phyloP scores from a whole-genome alignment of 2,329 filamentous ascomycete species.

The Colletotrichum plurivorum region DNA sequence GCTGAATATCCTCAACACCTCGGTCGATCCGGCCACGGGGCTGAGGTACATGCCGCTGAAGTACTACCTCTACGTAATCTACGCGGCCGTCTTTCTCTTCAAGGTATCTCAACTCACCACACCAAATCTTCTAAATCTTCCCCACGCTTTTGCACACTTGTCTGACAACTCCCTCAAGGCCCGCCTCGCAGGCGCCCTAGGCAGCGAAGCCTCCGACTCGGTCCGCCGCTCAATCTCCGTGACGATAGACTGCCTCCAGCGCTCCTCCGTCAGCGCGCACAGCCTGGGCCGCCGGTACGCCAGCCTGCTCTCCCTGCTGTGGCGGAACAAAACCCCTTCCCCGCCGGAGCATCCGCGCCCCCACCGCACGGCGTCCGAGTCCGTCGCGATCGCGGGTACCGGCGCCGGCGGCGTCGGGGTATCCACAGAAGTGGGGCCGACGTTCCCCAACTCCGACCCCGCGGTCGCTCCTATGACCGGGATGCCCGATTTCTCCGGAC shows the following conservation, averaged over 20 bases:
- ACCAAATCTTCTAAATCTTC: neutral
- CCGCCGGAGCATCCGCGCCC: constrained; percentile 33
- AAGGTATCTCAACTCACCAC: constrained; percentile 58
- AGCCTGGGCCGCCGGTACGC: constrained; percentile 74
- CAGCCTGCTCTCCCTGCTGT: constrained; percentile 71
- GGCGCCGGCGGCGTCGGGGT: neutral
- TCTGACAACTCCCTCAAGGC: constrained; percentile 52
- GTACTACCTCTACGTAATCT: constrained; percentile 74
- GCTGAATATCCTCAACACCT: constrained; percentile 71
- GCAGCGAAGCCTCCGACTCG: constrained; percentile 65
- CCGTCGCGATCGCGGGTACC: neutral
- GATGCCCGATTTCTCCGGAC: neutral
- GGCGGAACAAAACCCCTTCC: constrained; percentile 58
- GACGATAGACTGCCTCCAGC: constrained; percentile 72
- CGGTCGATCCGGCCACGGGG: constrained; percentile 70
- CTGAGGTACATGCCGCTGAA: constrained; percentile 75
- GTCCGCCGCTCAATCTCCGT: constrained; percentile 71
- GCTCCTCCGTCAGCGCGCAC: constrained; percentile 69
- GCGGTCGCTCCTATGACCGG: constrained; percentile 1
- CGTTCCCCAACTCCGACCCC: neutral
- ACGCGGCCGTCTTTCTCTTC: constrained; percentile 76
- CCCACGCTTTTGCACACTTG: too few species aligned
- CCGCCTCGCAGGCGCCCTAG: constrained; percentile 71
- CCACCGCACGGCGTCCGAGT: neutral
- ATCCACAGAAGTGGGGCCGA: too few species aligned